Base-by-base conservation (phyloP, 495 filamentous ascomycete genomes). In the Margaritispora aquatica region DNA sequence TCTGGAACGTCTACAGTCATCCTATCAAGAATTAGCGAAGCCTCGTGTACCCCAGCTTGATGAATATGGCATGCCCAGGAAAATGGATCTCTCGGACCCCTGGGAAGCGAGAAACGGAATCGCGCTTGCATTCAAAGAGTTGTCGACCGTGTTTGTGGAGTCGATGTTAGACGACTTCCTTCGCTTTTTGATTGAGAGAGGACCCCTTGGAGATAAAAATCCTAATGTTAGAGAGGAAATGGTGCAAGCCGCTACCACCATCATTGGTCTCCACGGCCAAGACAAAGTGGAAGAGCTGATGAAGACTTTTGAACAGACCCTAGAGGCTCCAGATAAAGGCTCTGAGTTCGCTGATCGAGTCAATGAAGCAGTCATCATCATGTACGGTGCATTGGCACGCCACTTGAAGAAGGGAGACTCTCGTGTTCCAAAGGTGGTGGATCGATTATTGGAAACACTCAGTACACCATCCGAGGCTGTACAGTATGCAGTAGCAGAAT, bases 401-500 rank as follows among this genome's bases (percentile, higher is more conserved):
- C 94, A 98, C 77, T 75, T 98, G 44, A 85, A 87, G 60, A 74
- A 84, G 1, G 89, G 91, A 7, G 94, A 98, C 68, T 72, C 81
- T 54, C 89, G 94, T 57, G 79, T 97, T 44, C 89, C 89, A 8
- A 84, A 86, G 11, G 93, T 97, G 50, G 83, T 97, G 27, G 84
- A 90, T 59, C 83, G 90, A 57, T 76, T 98, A 19, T 80, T 97
- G 31, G 83, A 81, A 22, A 95, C 95, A 5, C 78, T 98, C 26
- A 89, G 87, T 66, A 97, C 93, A 9, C 94, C 94, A n/a, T 97
- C 93, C 2, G 94, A 98, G 69, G 88, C 88, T 9, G 94, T 98
- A 2, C 94, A 98, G 70, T 96, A 94, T 66, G 94, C 94, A 22
- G 90, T 97, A 15, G 90, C 94, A 5, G 89, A 90, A 60, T 98